A percentile compares a stretch with the other conserved stretches of the same genome.
phyloP scores from a whole-genome alignment of 2,329 filamentous ascomycete genomes.

The Fusarium haematococcum region DNA sequence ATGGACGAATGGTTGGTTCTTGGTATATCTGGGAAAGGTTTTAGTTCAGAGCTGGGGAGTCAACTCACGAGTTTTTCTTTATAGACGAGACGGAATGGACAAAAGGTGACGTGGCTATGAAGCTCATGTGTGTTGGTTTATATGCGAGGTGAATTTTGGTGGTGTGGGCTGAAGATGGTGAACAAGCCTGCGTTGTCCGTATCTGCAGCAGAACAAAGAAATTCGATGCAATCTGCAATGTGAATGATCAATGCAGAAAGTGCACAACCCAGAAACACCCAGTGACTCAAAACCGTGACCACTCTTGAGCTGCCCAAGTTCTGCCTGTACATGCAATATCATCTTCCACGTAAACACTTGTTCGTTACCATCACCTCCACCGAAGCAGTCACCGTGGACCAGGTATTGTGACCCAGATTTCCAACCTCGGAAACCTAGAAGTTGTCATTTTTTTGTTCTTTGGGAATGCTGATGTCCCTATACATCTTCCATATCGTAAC shows the following conservation, averaged over 20 bases:
- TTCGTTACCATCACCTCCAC: neutral
- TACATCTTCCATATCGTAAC: neutral
- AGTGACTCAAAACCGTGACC: neutral
- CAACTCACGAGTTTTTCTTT: neutral
- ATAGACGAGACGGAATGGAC: neutral
- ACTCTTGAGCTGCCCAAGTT: neutral
- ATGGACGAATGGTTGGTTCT: neutral
- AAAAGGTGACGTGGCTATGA: neutral
- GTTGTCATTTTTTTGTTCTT: conserved; percentile 19
- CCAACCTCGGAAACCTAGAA: neutral
- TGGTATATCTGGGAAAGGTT: neutral
- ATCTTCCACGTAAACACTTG: neutral
- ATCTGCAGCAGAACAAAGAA: conserved; percentile 6
- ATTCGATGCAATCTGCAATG: neutral
- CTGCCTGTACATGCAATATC: neutral
- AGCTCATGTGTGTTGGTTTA: neutral
- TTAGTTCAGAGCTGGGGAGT: neutral
- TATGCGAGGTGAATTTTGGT: neutral
- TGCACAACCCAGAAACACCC: neutral
- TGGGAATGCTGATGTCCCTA: neutral
- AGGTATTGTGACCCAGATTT: neutral
- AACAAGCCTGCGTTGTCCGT: conserved; percentile 4
- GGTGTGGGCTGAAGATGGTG: neutral
- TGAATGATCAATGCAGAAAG: neutral
- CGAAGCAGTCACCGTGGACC: neutral